Evolutionary conservation across 192 early-diverging fungal species (phyloP), one percentile per base, ranked within the genome.

Genomic region (Backusella sp.): DNA sequence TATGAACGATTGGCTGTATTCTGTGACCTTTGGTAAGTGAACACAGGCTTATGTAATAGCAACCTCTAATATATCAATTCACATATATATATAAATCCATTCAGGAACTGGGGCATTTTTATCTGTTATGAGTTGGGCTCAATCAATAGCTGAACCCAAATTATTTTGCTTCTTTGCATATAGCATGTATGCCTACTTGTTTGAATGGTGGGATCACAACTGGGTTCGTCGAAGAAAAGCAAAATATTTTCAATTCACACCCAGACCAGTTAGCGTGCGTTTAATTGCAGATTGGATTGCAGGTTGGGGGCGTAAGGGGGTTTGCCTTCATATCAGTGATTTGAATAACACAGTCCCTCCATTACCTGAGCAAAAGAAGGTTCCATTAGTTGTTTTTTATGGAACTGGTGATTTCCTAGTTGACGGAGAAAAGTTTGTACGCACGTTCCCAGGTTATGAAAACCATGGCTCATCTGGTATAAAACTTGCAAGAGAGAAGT

Each of bases 211-310:
- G 52, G 85, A 88, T 73, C 74, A 67, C 28, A 80, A 88, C 52
- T 88, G 86, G 86, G 36, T 85, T 17, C 26, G 42, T 4, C 76
- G 68, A 7, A 66, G 86, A 68, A 88, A 88, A 67, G 28, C 49
- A 8, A 78, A 77, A 59, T 88, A 85, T 73, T 88, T 88, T 68
- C 86, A 83, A 77, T 88, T 88, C 80, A 88, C 87, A n/a, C 87
- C 87, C 15, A 76, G 87, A 32, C 62, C 69, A 5, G 76, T 52
- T 9, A 78, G 76, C 41, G 44, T 52, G 3, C 74, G 41, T 17
- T 66, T 74, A 19, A 42, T 79, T 11, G 12, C 52, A 9, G 77
- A 84, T 65, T 77, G 79, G 76, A 68, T 79, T 52, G 46, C 9
- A 52, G 74, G 83, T 35, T 84, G 82, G 78, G 75, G 81, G 23